Evolutionary conservation across 1,284 basidiomycete species (phyloP), one percentile per base, ranked within the genome.

Genomic region (Uromyces viciae-fabae): DNA sequence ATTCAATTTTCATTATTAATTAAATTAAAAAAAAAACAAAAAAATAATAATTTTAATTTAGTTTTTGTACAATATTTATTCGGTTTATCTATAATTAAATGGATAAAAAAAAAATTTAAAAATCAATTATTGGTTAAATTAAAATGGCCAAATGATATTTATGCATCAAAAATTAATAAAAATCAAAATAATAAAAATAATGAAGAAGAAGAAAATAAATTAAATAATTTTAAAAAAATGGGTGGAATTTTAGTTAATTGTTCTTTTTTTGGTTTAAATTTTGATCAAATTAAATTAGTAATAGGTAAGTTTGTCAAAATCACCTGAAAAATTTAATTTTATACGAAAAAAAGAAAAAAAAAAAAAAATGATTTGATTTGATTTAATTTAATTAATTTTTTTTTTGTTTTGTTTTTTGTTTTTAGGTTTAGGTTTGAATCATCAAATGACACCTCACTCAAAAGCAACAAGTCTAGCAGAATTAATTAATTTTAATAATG

Each of bases 61-160:
- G 94, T 98, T 19, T 97, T 99, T 84, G 87, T 96, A n/a, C 97
- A 99, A 85, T 99, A 99, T 85, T 89, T 99, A 0, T 92, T 93
- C 81, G 93, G 92, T 0, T 87, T 99, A 40, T 94, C 95, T 0
- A 91, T 98, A n/a, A 90, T 91, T 3, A 92, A 95, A 84, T 94
- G 94, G 0, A 92, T 93, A 82, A 58, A 64, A 40, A 64, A 75
- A 42, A 33, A 9, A 2, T 87, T 90, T 0, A 56, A 36, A 42
- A 88, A 91, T 0, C 87, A 88, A 17, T 84, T 89, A 0, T 88
- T 88, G 4, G 89, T 96, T 4, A 89, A 91, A 68, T 88, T 99
- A 76, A 99, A 99, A 86, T 99, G 97, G 97, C 96, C 96, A 15
- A 99, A 99, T 85, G 96, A 99, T 85, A 88, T 99, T 8, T 99